Percentiles rank a stretch among this genome's conserved stretches.
Conservation (phyloP, 116 monocot genomes). For the Posidonia oceanica region DNA sequence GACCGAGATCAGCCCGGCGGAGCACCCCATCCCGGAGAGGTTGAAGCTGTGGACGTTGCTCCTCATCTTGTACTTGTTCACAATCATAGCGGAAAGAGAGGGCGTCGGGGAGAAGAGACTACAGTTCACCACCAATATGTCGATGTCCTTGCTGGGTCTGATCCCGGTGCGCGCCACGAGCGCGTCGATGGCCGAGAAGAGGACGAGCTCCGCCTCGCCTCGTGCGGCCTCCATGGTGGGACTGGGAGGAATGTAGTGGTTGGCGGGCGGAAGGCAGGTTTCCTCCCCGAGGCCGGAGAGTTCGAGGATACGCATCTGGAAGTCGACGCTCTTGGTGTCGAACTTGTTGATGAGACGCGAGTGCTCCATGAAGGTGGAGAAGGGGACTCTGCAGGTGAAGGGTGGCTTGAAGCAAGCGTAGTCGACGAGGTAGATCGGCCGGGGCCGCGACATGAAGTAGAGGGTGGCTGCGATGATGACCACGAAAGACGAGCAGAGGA, state of each 20-base stretch:
- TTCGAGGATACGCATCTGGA: constrained; percentile 22
- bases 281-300: constrained; percentile 13
- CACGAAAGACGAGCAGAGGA: neutral
- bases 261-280: constrained; percentile 12
- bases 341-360: constrained; percentile 7
- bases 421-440: constrained; percentile 13
- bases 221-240: constrained; percentile 10
- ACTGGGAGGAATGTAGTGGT: constrained; percentile 11
- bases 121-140: constrained; percentile 48
- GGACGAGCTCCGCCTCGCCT: constrained; percentile 7
- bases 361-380: constrained; percentile 20
- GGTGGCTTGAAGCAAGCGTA: constrained; percentile 14
- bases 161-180: constrained; percentile 6
- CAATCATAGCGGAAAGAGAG: constrained; percentile 40
- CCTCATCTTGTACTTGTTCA: constrained; percentile 22
- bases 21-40: constrained; percentile 28
- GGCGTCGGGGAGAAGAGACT: constrained; percentile 54
- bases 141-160: constrained; percentile 19
- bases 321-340: constrained; percentile 10
- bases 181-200: constrained; percentile 12
- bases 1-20: constrained; percentile 18
- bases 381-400: constrained; percentile 9
- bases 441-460: constrained; percentile 10
- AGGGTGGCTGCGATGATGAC: neutral
- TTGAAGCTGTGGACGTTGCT: constrained; percentile 19